Conservation (phyloP, 768 basidiomycete genomes). For the Boletus pseudopeckii region DNA sequence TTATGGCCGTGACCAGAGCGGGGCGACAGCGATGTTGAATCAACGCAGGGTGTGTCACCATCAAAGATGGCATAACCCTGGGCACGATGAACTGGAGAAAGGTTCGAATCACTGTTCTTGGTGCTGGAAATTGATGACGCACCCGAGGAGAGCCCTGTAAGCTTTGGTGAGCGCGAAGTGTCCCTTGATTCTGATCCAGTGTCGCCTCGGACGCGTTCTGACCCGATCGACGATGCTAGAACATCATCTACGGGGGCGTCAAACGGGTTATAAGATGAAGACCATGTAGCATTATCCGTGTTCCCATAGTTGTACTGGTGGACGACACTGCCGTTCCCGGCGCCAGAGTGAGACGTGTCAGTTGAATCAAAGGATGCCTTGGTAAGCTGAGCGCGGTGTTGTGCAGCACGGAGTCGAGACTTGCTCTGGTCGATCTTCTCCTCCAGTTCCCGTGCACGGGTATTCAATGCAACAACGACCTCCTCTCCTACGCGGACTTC, state of each 20-base stretch:
- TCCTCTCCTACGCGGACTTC: conserved; percentile 64
- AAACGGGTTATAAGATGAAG: conserved; percentile 32
- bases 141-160: conserved; percentile 32
- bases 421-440: conserved; percentile 62
- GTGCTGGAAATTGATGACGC: conserved; percentile 24
- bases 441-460: conserved; percentile 71
- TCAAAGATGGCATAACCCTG: conserved; percentile 42
- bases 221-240: conserved; percentile 11
- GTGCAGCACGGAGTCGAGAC: conserved; percentile 54
- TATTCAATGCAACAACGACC: conserved; percentile 55
- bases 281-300: conserved; percentile 18
- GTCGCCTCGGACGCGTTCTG: conserved; percentile 9
- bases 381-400: conserved; percentile 53
- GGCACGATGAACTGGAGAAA: conserved; percentile 24
- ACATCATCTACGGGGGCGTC: conserved; percentile 23
- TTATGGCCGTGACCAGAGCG: conserved; percentile 13
- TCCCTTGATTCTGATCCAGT: conserved; percentile 14
- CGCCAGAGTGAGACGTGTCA: conserved; percentile 2
- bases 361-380: conserved; percentile 31
- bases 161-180: conserved; percentile 23
- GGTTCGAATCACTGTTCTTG: conserved; percentile 8
- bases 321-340: conserved; percentile 5
- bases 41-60: conserved; percentile 35
- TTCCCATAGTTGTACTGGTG: conserved; percentile 10
- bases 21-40: conserved; percentile 12